phyloP scores from a whole-genome alignment of 139 green algal genomes.

The Limnomonas spitsbergensis region DNA sequence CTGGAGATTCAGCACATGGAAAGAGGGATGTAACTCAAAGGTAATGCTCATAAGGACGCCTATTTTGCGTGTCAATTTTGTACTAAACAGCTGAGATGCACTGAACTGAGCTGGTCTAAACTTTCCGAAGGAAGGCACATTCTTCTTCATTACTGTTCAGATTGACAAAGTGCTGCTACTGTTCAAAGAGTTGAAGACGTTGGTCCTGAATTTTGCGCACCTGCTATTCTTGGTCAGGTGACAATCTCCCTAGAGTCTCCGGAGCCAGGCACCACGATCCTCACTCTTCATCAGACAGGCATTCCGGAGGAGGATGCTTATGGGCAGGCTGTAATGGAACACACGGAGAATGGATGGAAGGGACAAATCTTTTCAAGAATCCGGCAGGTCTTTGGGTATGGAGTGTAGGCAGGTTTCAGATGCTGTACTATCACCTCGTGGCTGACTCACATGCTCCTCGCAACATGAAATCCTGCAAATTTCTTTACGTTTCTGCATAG shows the following conservation, averaged over 20 bases:
- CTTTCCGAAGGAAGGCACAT: too few relatives aligned
- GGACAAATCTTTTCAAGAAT: slow-evolving; percentile 5
- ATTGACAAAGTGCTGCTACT: neutral
- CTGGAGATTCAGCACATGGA: slow-evolving; percentile 87
- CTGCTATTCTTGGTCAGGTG: too few relatives aligned
- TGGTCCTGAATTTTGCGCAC: too few relatives aligned
- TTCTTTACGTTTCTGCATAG: too few relatives aligned
- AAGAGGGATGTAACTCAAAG: slow-evolving; percentile 41
- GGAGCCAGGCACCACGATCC: slow-evolving; percentile 14
- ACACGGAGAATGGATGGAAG: slow-evolving; percentile 15
- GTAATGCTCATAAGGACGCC: neutral
- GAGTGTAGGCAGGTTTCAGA: neutral
- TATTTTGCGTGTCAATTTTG: neutral
- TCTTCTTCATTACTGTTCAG: neutral
- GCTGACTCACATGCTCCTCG: too few relatives aligned
- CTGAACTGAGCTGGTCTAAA: neutral
- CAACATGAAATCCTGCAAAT: too few relatives aligned
- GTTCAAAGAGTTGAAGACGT: neutral
- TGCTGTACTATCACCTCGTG: too few relatives aligned
- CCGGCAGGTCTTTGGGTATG: slow-evolving; percentile 16
- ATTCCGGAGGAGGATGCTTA: slow-evolving; percentile 18
- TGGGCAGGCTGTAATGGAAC: slow-evolving; percentile 8
- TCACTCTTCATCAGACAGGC: slow-evolving; percentile 12
- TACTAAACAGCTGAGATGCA: neutral
- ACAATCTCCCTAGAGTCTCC: slow-evolving; percentile 1